Percentiles rank a stretch among this genome's conserved stretches.
Conservation (phyloP, 805 yeast species). For the Candida lessepsii region DNA sequence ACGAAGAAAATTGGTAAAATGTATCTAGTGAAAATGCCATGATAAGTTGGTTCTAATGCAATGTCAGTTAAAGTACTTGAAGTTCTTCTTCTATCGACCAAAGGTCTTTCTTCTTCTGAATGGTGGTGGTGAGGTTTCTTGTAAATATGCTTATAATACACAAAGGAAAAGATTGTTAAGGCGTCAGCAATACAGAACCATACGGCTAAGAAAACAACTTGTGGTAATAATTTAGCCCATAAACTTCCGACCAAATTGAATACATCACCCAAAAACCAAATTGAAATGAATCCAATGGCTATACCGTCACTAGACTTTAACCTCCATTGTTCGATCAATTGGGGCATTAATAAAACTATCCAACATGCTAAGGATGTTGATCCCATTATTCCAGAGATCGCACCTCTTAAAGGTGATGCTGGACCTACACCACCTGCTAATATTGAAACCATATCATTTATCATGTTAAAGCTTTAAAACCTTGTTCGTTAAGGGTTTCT, state of each 20-base stretch:
- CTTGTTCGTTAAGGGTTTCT: background rate
- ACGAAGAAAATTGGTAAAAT: conserved; percentile 63
- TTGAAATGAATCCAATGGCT: conserved; percentile 60
- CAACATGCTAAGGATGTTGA: conserved; percentile 75
- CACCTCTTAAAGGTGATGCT: conserved; percentile 28
- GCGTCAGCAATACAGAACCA: conserved; percentile 78
- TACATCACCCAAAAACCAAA: conserved; percentile 74
- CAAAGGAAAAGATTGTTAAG: conserved; percentile 54
- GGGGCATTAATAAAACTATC: conserved; percentile 75
- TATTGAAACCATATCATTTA: background rate
- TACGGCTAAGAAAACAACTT: conserved; percentile 64
- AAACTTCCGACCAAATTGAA: conserved; percentile 65
- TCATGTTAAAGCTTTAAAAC: background rate
- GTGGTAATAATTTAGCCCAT: conserved; percentile 69
- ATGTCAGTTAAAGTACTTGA: conserved; percentile 53
- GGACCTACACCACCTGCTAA: conserved; percentile 1
- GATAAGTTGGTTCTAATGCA: conserved; percentile 47
- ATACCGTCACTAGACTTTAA: conserved; percentile 74
- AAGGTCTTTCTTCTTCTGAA: conserved; percentile 26
- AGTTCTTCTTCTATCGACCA: conserved; percentile 42
- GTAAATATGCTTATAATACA: conserved; percentile 51
- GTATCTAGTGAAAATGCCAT: conserved; percentile 48
- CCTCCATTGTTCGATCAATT: conserved; percentile 78
- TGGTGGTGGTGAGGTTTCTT: conserved; percentile 10
- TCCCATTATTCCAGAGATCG: conserved; percentile 64